Conservation (phyloP, 495 filamentous ascomycete species). For the Penicillium chermesinum region DNA sequence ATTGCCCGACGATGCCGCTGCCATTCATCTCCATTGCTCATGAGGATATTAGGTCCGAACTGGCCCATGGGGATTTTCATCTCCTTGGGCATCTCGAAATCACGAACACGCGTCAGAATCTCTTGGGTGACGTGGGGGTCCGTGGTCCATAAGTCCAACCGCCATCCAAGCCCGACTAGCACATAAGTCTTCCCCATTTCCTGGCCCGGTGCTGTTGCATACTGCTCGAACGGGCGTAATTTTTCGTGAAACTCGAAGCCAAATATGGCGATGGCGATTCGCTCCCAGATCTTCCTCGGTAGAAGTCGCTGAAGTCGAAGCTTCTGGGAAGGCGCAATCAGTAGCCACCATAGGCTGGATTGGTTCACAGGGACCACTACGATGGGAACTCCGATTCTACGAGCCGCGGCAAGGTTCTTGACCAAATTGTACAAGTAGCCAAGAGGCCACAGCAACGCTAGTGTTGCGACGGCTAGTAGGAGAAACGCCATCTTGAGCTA, state of each 20-base stretch:
- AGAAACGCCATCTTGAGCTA: not conserved
- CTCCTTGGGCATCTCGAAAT: not conserved
- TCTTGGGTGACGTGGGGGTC: not conserved
- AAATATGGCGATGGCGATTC: not conserved
- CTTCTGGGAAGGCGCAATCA: not conserved
- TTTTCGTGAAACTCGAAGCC: constrained; percentile 1
- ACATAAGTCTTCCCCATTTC: not conserved
- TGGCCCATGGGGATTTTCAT: not conserved
- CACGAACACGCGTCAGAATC: not conserved
- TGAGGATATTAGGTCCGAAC: constrained; percentile 1
- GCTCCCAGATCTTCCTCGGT: not conserved
- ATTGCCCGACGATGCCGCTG: not conserved
- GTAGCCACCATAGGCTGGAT: not conserved
- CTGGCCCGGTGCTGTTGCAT: not conserved
- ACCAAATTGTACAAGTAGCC: not conserved
- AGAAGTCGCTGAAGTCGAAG: not conserved
- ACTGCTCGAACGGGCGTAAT: not conserved
- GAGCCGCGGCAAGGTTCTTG: not conserved
- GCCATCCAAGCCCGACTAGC: not conserved
- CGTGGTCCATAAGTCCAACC: not conserved
- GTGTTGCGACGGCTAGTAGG: not conserved
- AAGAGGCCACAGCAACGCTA: not conserved
- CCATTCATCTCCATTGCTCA: not conserved
- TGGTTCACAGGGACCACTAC: not conserved
- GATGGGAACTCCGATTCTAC: not conserved